A percentile compares a stretch with the other conserved stretches of the same genome.
phyloP scores from a whole-genome alignment of 73 alveolate genomes.

The Paramecium sexaurelia region DNA sequence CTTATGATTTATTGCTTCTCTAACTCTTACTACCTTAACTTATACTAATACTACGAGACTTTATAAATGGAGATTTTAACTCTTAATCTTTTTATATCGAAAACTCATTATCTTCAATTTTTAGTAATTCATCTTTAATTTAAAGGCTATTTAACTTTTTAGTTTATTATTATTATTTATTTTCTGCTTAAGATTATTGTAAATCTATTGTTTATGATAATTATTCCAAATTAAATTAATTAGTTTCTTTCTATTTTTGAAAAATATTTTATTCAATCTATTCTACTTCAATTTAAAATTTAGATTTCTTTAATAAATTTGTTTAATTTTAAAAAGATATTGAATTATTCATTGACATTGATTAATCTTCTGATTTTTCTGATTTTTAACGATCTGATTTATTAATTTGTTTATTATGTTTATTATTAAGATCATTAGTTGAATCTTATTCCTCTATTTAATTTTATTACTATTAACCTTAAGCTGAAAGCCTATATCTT shows the following conservation, averaged over 20 bases:
- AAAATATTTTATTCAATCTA: not conserved
- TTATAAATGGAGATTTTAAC: not conserved
- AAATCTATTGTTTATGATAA: not conserved
- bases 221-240: not conserved
- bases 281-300: not conserved
- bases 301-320: not conserved
- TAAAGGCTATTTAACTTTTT: not conserved
- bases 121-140: not conserved
- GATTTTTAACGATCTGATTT: not conserved
- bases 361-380: not conserved
- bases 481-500: not conserved
- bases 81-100: not conserved
- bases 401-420: not conserved
- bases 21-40: constrained; percentile 18
- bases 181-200: not conserved
- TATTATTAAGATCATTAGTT: not conserved
- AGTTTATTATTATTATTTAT: not conserved
- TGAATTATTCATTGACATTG: not conserved
- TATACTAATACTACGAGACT: constrained; percentile 21
- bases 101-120: too few species aligned
- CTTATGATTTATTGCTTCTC: not conserved
- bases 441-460: not conserved
- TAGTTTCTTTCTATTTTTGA: not conserved
- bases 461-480: not conserved
- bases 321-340: not conserved